Conservation (phyloP, 1,284 basidiomycete species). For the Ganoderma leucocontextum region DNA sequence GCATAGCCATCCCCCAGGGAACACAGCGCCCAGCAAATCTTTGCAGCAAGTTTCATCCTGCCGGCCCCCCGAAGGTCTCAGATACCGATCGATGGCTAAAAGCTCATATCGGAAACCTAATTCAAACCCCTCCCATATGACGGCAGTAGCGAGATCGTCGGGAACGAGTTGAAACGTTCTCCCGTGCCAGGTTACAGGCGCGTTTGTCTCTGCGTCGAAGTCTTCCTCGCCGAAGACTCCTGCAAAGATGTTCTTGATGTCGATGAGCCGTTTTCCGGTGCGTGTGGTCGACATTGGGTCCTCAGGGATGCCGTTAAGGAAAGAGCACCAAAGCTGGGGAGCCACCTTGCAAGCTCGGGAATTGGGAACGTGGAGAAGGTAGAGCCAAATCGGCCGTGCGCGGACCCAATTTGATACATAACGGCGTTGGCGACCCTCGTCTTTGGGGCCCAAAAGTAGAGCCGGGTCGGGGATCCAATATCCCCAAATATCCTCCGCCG, state of each 20-base stretch:
- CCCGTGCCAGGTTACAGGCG: not conserved
- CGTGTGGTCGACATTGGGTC: not conserved
- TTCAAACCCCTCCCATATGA: slow-evolving; percentile 22
- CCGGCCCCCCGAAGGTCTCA: not conserved
- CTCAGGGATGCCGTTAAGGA: slow-evolving; percentile 5
- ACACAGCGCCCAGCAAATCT: not conserved
- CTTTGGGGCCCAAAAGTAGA: slow-evolving; percentile 7
- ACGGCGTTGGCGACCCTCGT: not conserved
- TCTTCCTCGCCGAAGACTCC: not conserved
- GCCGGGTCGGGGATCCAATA: slow-evolving; percentile 21
- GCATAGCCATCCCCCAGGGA: not conserved
- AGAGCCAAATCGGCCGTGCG: slow-evolving; percentile 12
- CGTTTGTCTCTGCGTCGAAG: not conserved
- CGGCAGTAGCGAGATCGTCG: not conserved
- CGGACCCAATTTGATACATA: slow-evolving; percentile 19
- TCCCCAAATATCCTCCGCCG: slow-evolving; percentile 9
- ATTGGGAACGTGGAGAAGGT: slow-evolving; percentile 5
- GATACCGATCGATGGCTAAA: slow-evolving; percentile 5
- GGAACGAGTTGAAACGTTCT: not conserved
- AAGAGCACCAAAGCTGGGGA: slow-evolving; percentile 17
- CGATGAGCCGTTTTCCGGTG: not conserved
- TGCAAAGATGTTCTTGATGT: not conserved
- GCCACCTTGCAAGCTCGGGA: not conserved
- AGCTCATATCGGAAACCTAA: slow-evolving; percentile 24
- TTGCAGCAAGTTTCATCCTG: not conserved